Evolutionary conservation across 352 stramenopile species (phyloP).

Genomic region (Phytophthora brassicae): DNA sequence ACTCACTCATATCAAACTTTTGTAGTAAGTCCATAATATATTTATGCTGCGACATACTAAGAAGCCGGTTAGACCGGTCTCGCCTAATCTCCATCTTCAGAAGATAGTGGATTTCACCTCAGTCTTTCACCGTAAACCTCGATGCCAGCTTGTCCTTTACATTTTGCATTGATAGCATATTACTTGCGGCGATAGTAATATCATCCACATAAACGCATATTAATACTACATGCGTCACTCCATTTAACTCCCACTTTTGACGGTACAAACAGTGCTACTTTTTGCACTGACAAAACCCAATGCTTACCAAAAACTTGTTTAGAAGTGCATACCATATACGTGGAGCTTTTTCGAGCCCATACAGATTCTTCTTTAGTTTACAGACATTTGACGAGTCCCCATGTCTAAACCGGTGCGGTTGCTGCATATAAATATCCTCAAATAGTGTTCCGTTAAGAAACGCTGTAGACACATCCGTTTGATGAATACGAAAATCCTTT

Average conservation of each 20-base stretch:
- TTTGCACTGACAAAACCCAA: neutral
- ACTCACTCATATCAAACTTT: neutral
- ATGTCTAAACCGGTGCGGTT: constrained; percentile 6
- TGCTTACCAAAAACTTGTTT: neutral
- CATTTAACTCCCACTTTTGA: neutral
- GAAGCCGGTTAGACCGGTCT: neutral
- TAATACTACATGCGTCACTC: neutral
- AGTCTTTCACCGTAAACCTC: neutral
- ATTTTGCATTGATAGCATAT: neutral
- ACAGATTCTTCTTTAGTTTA: constrained; percentile 15
- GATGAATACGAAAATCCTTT: neutral
- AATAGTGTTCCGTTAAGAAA: constrained; percentile 9
- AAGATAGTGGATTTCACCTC: neutral
- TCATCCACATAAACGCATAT: neutral
- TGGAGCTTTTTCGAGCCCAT: constrained; percentile 6
- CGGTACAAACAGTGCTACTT: neutral
- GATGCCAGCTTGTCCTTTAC: neutral
- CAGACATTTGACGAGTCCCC: neutral
- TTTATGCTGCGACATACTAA: neutral
- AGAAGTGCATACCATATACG: constrained; percentile 14
- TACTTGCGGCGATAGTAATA: neutral
- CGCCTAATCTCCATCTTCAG: neutral
- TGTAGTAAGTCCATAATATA: neutral
- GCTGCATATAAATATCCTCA: constrained; percentile 12
- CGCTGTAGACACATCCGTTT: constrained; percentile 2